Evolutionary conservation across 1,284 basidiomycete genomes (phyloP).

Genomic region (Lentinus polychrous): DNA sequence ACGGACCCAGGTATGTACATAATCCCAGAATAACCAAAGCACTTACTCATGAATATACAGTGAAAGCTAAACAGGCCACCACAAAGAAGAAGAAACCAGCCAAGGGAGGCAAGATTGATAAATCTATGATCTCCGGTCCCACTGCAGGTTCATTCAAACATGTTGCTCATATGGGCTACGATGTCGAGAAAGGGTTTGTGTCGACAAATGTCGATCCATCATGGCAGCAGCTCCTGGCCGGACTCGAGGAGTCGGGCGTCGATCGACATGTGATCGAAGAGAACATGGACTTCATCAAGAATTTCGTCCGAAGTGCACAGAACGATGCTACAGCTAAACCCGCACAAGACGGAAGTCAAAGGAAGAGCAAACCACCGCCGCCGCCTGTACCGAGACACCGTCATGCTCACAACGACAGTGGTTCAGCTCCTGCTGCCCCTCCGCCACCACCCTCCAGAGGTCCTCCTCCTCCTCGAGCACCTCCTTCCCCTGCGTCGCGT

Average conservation of each 20-base stretch:
- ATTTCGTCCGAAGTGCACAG: constrained; percentile 67
- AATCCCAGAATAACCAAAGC: constrained; percentile 1
- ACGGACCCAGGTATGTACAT: constrained; percentile 44
- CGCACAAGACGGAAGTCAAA: constrained; percentile 17
- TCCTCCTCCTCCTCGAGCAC: constrained; percentile 15
- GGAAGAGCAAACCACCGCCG: constrained; percentile 48
- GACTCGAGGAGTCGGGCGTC: constrained; percentile 69
- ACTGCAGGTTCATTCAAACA: constrained; percentile 80
- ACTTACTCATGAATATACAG: constrained; percentile 13
- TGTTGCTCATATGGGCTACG: constrained; percentile 94
- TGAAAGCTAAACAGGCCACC: constrained; percentile 30
- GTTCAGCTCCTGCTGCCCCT: constrained; percentile 13
- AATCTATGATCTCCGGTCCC: constrained; percentile 86
- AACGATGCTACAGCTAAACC: constrained; percentile 23
- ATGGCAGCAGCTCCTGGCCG: constrained; percentile 77
- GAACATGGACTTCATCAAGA: constrained; percentile 87
- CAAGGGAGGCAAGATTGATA: constrained; percentile 74
- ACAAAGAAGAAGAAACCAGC: constrained; percentile 49
- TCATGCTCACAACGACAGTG: constrained; percentile 29
- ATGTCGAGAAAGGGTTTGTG: constrained; percentile 80
- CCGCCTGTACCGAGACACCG: constrained; percentile 45
- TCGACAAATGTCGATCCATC: constrained; percentile 88
- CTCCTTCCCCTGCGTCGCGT: constrained; percentile 21
- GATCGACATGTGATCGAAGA: constrained; percentile 55
- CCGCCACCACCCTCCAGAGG: constrained; percentile 14